phyloP scores from a whole-genome alignment of 2,329 filamentous ascomycete species.

The Escovopsis sp. region DNA sequence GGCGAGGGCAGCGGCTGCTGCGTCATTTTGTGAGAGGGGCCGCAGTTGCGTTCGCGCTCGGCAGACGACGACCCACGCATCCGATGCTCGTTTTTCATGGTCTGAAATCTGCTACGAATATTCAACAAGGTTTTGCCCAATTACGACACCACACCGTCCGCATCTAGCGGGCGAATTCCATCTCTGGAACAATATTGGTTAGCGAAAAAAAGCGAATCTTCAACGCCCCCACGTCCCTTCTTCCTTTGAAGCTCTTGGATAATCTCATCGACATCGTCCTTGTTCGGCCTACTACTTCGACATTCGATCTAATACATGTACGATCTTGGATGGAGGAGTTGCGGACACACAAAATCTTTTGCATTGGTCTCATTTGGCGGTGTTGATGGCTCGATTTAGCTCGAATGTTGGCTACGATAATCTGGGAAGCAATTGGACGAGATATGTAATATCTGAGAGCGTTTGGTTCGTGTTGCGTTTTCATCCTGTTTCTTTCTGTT shows the following conservation, averaged over 20 bases:
- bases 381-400: neutral
- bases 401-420: neutral
- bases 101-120: neutral
- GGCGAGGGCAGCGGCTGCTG: constrained; percentile 75
- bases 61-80: neutral
- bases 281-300: constrained; percentile 1
- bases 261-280: neutral
- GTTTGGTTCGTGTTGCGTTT: no score
- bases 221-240: neutral
- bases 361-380: neutral
- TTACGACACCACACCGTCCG: no score
- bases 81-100: neutral
- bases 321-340: neutral
- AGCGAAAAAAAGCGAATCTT: no score
- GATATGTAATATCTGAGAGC: no score
- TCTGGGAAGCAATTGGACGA: no score
- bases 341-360: neutral
- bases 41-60: no score
- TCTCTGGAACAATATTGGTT: no score
- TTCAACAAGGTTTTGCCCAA: no score
- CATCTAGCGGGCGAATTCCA: no score
- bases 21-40: constrained; percentile 61
- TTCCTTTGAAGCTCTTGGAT: no score
- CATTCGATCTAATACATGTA: constrained; percentile 1
- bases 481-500: no score